A percentile compares a stretch with the other conserved stretches of the same genome.
Conservation (phyloP, 1,284 basidiomycete species). For the Trametes versicolor region DNA sequence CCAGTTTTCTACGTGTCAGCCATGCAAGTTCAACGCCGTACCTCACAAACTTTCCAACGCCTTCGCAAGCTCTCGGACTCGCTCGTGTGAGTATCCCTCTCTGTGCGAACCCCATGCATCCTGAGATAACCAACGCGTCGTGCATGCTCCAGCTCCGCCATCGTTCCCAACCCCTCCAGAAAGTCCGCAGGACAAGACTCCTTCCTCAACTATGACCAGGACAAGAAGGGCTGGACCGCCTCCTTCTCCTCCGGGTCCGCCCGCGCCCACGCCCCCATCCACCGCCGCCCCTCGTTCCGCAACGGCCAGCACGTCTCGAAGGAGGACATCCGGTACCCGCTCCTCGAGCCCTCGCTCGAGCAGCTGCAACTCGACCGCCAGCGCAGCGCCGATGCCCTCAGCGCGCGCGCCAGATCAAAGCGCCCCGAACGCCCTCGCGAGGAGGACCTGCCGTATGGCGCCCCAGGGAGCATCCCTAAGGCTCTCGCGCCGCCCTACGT, state of each 20-base stretch:
- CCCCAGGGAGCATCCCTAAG: constrained; percentile 21
- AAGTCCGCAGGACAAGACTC: constrained; percentile 15
- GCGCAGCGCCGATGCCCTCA: background rate
- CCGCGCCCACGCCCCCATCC: background rate
- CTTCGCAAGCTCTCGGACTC: constrained; percentile 29
- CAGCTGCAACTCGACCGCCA: background rate
- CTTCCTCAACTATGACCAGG: constrained; percentile 24
- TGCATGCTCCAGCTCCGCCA: constrained; percentile 9
- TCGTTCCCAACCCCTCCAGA: constrained; percentile 7
- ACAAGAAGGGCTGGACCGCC: constrained; percentile 14
- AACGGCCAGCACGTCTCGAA: constrained; percentile 27
- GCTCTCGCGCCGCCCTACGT: constrained; percentile 3
- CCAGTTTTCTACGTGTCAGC: background rate
- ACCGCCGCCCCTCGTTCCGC: constrained; percentile 16
- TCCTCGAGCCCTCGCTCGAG: constrained; percentile 9
- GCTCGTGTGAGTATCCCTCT: constrained; percentile 15
- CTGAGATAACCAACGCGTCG: background rate
- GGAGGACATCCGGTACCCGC: constrained; percentile 32
- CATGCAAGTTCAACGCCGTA: constrained; percentile 25
- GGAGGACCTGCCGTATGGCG: constrained; percentile 26
- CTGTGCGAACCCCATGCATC: background rate
- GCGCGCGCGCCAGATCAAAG: background rate
- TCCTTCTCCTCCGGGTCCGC: background rate
- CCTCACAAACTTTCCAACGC: constrained; percentile 26
- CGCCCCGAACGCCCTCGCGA: constrained; percentile 19